Conservation (phyloP, 305 asterid genomes). For the Lippia alba region DNA sequence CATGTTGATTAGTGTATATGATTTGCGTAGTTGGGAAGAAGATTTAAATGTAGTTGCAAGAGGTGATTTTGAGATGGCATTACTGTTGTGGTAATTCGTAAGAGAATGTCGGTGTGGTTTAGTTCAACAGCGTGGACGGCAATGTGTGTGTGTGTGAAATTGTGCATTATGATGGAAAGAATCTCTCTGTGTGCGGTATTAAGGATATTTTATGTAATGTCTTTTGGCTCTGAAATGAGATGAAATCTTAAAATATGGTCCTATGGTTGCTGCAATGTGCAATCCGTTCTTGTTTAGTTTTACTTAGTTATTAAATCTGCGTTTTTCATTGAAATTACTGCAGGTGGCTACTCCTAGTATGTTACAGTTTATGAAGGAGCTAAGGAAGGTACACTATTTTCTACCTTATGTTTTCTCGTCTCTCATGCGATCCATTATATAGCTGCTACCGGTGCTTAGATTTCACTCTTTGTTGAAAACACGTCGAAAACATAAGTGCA, state of each 20-base stretch:
- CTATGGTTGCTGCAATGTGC: neutral
- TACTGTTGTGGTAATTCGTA: neutral
- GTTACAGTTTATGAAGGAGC: slow-evolving; percentile 77
- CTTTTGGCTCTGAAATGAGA: neutral
- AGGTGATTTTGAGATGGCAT: slow-evolving; percentile 9
- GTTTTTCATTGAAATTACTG: slow-evolving; percentile 22
- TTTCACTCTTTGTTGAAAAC: slow-evolving; percentile 4
- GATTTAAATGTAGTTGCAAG: neutral
- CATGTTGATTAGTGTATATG: neutral
- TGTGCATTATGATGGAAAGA: neutral
- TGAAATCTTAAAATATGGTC: neutral
- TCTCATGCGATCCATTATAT: neutral
- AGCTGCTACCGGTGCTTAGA: slow-evolving; percentile 7
- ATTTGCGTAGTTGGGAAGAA: neutral
- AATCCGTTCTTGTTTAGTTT: slow-evolving; percentile 11
- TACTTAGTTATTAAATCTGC: slow-evolving; percentile 16
- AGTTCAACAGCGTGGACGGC: slow-evolving; percentile 12
- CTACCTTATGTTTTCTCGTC: slow-evolving; percentile 7
- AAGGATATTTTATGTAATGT: neutral
- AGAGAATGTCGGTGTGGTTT: slow-evolving; percentile 22
- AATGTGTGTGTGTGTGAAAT: neutral
- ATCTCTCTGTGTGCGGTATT: neutral
- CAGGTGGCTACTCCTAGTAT: slow-evolving; percentile 77
- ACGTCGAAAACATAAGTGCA: neutral
- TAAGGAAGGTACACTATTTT: slow-evolving; percentile 61